A percentile compares a stretch with the other conserved stretches of the same genome.
Conservation (phyloP, 768 basidiomycete genomes). For the Termitomyces sp. region DNA sequence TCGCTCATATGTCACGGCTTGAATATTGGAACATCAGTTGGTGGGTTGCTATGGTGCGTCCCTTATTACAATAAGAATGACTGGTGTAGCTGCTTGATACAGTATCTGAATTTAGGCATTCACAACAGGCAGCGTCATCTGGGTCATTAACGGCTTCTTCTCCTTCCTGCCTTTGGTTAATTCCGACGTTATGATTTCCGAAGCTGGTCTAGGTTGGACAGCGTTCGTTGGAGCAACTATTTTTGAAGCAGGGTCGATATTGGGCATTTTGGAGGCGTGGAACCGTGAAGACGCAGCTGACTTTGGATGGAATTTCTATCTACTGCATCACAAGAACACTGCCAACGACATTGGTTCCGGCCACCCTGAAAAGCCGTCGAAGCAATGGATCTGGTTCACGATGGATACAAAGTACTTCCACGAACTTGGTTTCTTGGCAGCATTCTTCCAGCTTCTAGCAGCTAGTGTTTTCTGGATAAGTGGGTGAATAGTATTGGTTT, state of each 20-base stretch:
- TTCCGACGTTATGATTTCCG: slow-evolving; percentile 14
- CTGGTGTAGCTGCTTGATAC: background rate
- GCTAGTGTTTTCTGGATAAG: background rate
- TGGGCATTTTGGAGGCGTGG: slow-evolving; percentile 33
- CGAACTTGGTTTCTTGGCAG: background rate
- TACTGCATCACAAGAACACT: background rate
- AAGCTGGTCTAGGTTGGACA: slow-evolving; percentile 38
- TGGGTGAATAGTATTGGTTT: background rate
- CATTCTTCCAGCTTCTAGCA: background rate
- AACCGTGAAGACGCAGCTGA: background rate
- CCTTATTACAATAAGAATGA: background rate
- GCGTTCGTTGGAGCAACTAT: slow-evolving; percentile 58
- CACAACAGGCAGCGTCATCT: background rate
- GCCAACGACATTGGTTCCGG: background rate
- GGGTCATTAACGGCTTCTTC: background rate
- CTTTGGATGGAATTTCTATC: background rate
- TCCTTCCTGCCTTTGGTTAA: background rate
- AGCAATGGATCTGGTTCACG: background rate
- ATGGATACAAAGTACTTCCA: background rate
- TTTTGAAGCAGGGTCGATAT: slow-evolving; percentile 55
- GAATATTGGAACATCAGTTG: slow-evolving; percentile 45
- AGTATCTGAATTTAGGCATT: background rate
- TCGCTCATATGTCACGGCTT: slow-evolving; percentile 29
- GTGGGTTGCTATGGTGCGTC: slow-evolving; percentile 38
- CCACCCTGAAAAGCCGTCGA: background rate